Conservation (phyloP, 306 rosid genomes). For the Pueraria montana region DNA sequence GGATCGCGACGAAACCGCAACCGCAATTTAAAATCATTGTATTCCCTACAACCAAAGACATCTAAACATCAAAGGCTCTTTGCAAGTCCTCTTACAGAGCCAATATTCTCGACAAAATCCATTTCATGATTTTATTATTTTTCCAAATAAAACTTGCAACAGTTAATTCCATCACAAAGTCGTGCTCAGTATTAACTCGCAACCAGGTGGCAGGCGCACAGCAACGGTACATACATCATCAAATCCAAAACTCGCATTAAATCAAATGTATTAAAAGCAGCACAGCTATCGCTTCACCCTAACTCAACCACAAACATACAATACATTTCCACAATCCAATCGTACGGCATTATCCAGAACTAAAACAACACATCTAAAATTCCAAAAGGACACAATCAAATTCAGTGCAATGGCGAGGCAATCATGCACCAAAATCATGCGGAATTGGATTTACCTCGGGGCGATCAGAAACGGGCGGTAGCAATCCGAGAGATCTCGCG, state of each 20-base stretch:
- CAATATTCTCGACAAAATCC: not conserved
- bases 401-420: not conserved
- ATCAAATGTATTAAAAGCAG: slow-evolving; percentile 24
- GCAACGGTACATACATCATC: slow-evolving; percentile 14
- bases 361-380: slow-evolving; percentile 5
- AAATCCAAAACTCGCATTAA: slow-evolving; percentile 32
- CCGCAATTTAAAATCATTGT: not conserved
- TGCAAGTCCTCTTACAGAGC: not conserved
- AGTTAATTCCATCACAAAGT: not conserved
- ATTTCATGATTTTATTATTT: slow-evolving; percentile 1
- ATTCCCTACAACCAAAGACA: slow-evolving; percentile 32
- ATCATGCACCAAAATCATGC: slow-evolving; percentile 16
- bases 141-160: slow-evolving; percentile 21
- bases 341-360: slow-evolving; percentile 40
- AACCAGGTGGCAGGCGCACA: not conserved
- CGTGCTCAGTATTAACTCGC: not conserved
- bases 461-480: slow-evolving; percentile 87
- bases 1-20: not conserved
- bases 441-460: slow-evolving; percentile 76
- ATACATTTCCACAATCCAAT: slow-evolving; percentile 16
- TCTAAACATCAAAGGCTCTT: not conserved
- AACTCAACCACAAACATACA: slow-evolving; percentile 27
- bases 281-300: slow-evolving; percentile 26
- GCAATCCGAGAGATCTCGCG: slow-evolving; percentile 93
- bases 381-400: not conserved